phyloP scores from a whole-genome alignment of 139 green algal genomes.

The Chlorella sp. region DNA sequence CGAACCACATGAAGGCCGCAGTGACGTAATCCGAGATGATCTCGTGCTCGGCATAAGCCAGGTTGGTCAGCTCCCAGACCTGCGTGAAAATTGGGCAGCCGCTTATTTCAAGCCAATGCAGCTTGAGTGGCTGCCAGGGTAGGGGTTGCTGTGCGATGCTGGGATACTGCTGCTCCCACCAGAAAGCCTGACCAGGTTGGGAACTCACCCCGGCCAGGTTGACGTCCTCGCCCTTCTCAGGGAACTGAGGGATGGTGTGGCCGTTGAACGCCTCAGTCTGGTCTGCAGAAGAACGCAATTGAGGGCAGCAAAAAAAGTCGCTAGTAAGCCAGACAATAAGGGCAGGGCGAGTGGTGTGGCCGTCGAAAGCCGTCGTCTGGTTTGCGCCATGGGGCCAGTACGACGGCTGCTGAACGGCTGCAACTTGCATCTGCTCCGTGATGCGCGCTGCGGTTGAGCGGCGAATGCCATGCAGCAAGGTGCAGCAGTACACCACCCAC shows the following conservation, averaged over 20 bases:
- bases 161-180: not conserved
- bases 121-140: not conserved
- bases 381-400: too few species aligned
- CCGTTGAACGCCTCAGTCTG: not conserved
- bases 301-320: too few species aligned
- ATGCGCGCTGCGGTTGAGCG: too few species aligned
- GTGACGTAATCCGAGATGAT: slow-evolving; percentile 28
- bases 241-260: not conserved
- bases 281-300: not conserved
- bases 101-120: too few species aligned
- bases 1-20: slow-evolving; percentile 17
- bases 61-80: slow-evolving; percentile 11
- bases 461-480: too few species aligned
- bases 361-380: too few species aligned
- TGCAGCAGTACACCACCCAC: not conserved
- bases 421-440: too few species aligned
- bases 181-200: too few species aligned
- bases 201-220: not conserved
- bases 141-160: not conserved
- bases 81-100: not conserved
- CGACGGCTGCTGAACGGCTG: too few species aligned
- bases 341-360: too few species aligned
- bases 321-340: too few species aligned
- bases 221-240: not conserved
- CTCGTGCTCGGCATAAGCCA: slow-evolving; percentile 15